A percentile compares a stretch with the other conserved stretches of the same genome.
phyloP scores from a whole-genome alignment of 2,329 filamentous ascomycete species.

The Didymellaceae sp. region DNA sequence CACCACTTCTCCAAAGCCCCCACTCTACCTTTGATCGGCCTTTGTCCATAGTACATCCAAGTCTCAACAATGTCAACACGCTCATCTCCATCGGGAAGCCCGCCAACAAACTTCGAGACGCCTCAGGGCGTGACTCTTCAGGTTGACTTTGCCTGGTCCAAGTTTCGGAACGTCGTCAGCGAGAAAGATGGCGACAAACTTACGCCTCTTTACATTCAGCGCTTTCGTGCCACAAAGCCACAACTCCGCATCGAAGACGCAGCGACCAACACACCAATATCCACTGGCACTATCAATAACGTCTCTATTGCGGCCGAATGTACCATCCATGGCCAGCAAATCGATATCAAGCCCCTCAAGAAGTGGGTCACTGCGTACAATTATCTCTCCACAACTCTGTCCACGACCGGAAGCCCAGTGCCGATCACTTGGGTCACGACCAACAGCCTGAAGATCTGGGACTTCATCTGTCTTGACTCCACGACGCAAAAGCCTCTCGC shows the following conservation, averaged over 20 bases:
- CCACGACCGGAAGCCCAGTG: constrained; percentile 1
- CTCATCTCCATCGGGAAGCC: not conserved
- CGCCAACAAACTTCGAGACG: constrained; percentile 3
- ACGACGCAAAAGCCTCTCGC: constrained; percentile 25
- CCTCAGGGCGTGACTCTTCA: constrained; percentile 20
- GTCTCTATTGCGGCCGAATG: constrained; percentile 26
- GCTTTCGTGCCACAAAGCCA: constrained; percentile 27
- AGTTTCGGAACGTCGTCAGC: constrained; percentile 27
- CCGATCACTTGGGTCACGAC: constrained; percentile 26
- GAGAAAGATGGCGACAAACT: constrained; percentile 17
- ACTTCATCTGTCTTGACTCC: constrained; percentile 28
- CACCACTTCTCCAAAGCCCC: not conserved
- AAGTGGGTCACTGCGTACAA: constrained; percentile 31
- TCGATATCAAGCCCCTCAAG: constrained; percentile 27
- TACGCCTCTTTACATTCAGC: constrained; percentile 26
- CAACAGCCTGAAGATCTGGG: constrained; percentile 25
- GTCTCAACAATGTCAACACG: constrained; percentile 1
- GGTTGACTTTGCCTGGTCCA: constrained; percentile 29
- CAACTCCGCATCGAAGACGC: constrained; percentile 24
- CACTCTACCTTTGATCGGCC: not conserved
- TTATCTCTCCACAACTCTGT: constrained; percentile 25
- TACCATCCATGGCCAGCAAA: constrained; percentile 19
- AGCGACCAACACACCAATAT: constrained; percentile 9
- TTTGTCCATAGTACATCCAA: not conserved
- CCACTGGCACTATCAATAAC: constrained; percentile 23